These are phyloP conservation scores for Cyclotella sp. DNA, from an alignment of 108 stramenopile species.

Conservation along the genomic window DNA sequence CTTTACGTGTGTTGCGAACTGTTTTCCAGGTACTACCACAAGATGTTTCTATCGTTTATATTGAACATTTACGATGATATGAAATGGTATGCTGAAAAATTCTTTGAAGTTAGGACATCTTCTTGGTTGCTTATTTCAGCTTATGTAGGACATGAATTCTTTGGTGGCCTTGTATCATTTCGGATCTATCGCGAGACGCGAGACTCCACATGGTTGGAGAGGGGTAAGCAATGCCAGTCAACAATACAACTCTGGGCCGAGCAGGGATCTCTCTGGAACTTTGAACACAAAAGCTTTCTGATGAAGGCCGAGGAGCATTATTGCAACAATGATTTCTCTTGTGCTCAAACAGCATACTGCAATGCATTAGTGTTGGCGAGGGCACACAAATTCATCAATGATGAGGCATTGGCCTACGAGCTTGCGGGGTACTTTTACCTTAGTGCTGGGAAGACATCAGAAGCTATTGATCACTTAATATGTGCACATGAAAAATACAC, in stretches of 20 bases:
- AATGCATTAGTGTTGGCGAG: conserved; percentile 30
- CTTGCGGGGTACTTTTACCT: conserved; percentile 36
- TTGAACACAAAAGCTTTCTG: conserved; percentile 31
- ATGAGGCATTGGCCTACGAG: conserved; percentile 35
- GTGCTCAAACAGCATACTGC: conserved; percentile 17
- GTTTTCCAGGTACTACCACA: neutral
- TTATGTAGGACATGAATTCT: neutral
- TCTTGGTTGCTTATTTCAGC: neutral
- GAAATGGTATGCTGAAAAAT: neutral
- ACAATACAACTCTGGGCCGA: conserved; percentile 17
- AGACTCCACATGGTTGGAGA: conserved; percentile 13
- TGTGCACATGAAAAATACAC: conserved; percentile 27
- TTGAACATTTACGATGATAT: neutral
- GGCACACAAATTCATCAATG: conserved; percentile 34
- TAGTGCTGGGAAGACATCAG: conserved; percentile 5
- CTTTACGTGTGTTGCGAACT: neutral
- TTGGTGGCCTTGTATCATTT: conserved; percentile 22
- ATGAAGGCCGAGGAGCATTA: conserved; percentile 38
- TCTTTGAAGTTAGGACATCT: neutral
- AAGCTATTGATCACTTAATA: conserved; percentile 19
- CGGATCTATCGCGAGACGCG: conserved; percentile 24
- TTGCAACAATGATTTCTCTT: conserved; percentile 16
- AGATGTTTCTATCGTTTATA: neutral
- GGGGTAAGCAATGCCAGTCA: conserved; percentile 11
- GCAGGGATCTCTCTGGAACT: conserved; percentile 26